Percentiles rank a stretch among this genome's conserved stretches.
These are phyloP conservation scores for Aegle marmelos DNA, from an alignment of 345 rosid species.

Conservation along the genomic window DNA sequence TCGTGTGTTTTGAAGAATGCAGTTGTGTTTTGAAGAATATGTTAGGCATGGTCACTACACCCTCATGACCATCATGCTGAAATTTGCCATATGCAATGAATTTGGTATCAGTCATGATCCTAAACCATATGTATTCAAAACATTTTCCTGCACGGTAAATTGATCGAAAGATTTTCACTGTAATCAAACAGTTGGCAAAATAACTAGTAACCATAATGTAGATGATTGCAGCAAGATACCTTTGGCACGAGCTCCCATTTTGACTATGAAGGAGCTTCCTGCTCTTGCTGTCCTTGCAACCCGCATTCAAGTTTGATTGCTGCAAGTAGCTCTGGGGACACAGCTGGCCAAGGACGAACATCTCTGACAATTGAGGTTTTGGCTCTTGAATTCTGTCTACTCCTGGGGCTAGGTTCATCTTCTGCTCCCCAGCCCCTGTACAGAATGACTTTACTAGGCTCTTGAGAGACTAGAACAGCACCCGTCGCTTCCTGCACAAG, in stretches of 20 bases:
- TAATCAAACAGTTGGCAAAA: background rate
- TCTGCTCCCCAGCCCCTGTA: slow-evolving; percentile 88
- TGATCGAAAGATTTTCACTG: background rate
- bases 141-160: background rate
- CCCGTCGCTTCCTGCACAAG: slow-evolving; percentile 77
- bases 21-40: background rate
- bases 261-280: background rate
- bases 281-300: slow-evolving; percentile 26
- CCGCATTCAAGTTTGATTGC: slow-evolving; percentile 87
- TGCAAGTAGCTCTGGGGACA: slow-evolving; percentile 70
- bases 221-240: slow-evolving; percentile 5
- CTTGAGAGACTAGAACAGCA: slow-evolving; percentile 76
- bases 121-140: background rate
- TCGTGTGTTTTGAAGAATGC: background rate
- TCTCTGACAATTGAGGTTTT: slow-evolving; percentile 18
- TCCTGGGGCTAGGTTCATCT: slow-evolving; percentile 32
- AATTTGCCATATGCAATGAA: background rate
- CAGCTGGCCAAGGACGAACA: slow-evolving; percentile 26
- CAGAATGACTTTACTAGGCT: slow-evolving; percentile 85
- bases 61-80: background rate
- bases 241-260: slow-evolving; percentile 8
- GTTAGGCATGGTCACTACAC: background rate
- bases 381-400: slow-evolving; percentile 11
- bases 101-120: background rate
- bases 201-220: background rate